Percentiles rank a stretch among this genome's conserved stretches.
phyloP scores from a whole-genome alignment of 805 yeast genomes.

The Nakazawaea sp. region DNA sequence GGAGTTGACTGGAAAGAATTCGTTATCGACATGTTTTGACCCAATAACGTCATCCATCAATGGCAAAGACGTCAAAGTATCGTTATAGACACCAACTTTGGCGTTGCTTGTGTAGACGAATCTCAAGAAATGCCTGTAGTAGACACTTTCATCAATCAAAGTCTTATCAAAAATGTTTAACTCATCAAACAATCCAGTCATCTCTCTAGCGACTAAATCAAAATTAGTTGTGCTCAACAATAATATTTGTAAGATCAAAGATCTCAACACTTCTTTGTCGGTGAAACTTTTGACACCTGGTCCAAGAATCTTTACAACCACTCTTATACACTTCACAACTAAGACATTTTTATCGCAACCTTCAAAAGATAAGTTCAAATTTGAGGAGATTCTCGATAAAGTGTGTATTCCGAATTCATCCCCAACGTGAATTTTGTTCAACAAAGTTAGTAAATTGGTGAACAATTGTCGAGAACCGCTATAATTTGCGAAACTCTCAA shows the following conservation, averaged over 20 bases:
- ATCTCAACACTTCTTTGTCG: slow-evolving; percentile 26
- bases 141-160: slow-evolving; percentile 20
- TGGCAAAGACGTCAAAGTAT: slow-evolving; percentile 18
- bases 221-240: slow-evolving; percentile 25
- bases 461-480: slow-evolving; percentile 26
- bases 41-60: slow-evolving; percentile 11
- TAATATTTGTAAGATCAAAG: slow-evolving; percentile 30
- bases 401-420: slow-evolving; percentile 47
- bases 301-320: slow-evolving; percentile 46
- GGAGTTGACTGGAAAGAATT: slow-evolving; percentile 26
- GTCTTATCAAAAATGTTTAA: slow-evolving; percentile 37
- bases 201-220: slow-evolving; percentile 27
- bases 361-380: slow-evolving; percentile 36
- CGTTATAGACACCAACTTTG: slow-evolving; percentile 22
- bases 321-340: slow-evolving; percentile 35
- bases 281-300: slow-evolving; percentile 36
- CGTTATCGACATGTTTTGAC: slow-evolving; percentile 17
- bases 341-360: slow-evolving; percentile 32
- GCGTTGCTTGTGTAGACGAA: slow-evolving; percentile 26
- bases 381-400: slow-evolving; percentile 36
- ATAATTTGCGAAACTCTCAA: slow-evolving; percentile 42
- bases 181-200: slow-evolving; percentile 37
- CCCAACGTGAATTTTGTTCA: slow-evolving; percentile 31
- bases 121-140: slow-evolving; percentile 26
- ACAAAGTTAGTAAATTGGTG: slow-evolving; percentile 28